Percentiles rank a stretch among this genome's conserved stretches.
Evolutionary conservation across 2,329 filamentous ascomycete genomes (phyloP).

Genomic region (Aspergillus fumigatus): DNA sequence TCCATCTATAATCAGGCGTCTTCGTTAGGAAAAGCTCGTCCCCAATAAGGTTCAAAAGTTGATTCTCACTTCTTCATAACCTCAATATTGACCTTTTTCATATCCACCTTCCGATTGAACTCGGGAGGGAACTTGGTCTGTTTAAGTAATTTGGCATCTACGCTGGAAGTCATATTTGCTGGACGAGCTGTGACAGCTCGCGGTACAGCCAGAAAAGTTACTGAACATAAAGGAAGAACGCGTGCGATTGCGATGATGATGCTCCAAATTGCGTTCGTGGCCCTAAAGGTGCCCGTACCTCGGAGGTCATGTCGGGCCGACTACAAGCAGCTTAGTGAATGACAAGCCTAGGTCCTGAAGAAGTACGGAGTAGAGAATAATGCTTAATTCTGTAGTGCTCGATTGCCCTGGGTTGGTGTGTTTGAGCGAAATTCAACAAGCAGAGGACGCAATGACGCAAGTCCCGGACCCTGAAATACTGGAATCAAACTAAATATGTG

Average conservation of each 20-base stretch:
- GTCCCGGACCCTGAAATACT: not conserved
- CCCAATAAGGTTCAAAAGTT: constrained; percentile 9
- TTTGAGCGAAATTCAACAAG: not conserved
- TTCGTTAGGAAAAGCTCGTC: constrained; percentile 9
- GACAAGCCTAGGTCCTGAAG: not conserved
- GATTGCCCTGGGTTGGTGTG: not conserved
- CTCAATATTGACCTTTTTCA: constrained; percentile 92
- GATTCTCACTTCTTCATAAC: constrained; percentile 87
- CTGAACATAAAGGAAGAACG: not conserved
- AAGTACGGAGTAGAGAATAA: not conserved
- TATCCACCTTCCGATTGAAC: constrained; percentile 94
- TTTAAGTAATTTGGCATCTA: constrained; percentile 84
- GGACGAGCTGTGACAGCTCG: not conserved
- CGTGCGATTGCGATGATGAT: constrained; percentile 1
- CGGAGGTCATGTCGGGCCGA: constrained; percentile 12
- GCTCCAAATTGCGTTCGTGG: constrained; percentile 6
- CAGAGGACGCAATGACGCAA: not conserved
- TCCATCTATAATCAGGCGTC: constrained; percentile 65
- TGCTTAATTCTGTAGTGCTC: not conserved
- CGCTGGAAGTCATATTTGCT: constrained; percentile 70
- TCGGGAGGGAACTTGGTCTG: constrained; percentile 90
- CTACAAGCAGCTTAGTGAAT: not conserved
- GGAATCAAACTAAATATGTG: not conserved
- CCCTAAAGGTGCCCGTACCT: constrained; percentile 3
- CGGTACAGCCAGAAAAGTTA: not conserved